Percentiles rank a stretch among this genome's conserved stretches.
Evolutionary conservation across 805 yeast genomes (phyloP).

Genomic region (Candida chilensis): DNA sequence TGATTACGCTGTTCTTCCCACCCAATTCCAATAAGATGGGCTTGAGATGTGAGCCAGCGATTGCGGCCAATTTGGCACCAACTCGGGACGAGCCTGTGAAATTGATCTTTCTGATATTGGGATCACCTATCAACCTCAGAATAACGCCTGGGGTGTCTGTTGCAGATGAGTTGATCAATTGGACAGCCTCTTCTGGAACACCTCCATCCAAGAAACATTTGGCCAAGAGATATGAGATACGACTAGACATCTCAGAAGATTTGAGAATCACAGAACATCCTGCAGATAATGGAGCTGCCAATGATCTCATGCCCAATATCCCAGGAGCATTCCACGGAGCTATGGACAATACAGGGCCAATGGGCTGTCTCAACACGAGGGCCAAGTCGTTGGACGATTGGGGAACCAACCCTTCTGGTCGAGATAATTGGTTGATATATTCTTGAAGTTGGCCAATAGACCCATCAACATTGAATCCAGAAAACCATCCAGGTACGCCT

Average conservation of each 20-base stretch:
- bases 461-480: conserved; percentile 10
- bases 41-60: conserved; percentile 25
- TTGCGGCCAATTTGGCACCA: conserved; percentile 23
- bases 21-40: conserved; percentile 36
- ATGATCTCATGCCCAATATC: conserved; percentile 24
- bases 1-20: conserved; percentile 29
- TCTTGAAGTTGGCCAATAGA: conserved; percentile 11
- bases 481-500: conserved; percentile 15
- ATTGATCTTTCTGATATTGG: conserved; percentile 22
- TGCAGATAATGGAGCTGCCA: conserved; percentile 35
- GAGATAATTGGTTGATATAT: conserved; percentile 7
- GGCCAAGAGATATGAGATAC: conserved; percentile 17
- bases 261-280: conserved; percentile 38
- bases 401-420: neutral
- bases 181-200: conserved; percentile 22
- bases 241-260: conserved; percentile 28
- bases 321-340: conserved; percentile 44
- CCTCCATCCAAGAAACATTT: conserved; percentile 26
- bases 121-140: conserved; percentile 14
- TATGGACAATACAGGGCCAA: conserved; percentile 36
- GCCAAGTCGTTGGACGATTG: conserved; percentile 10
- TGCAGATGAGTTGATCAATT: conserved; percentile 18
- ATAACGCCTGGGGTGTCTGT: conserved; percentile 14
- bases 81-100: conserved; percentile 37
- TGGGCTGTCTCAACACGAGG: conserved; percentile 22